Percentiles rank a stretch among this genome's conserved stretches.
Conservation (phyloP, 164 flowering plant species). For the Aristolochia contorta region DNA sequence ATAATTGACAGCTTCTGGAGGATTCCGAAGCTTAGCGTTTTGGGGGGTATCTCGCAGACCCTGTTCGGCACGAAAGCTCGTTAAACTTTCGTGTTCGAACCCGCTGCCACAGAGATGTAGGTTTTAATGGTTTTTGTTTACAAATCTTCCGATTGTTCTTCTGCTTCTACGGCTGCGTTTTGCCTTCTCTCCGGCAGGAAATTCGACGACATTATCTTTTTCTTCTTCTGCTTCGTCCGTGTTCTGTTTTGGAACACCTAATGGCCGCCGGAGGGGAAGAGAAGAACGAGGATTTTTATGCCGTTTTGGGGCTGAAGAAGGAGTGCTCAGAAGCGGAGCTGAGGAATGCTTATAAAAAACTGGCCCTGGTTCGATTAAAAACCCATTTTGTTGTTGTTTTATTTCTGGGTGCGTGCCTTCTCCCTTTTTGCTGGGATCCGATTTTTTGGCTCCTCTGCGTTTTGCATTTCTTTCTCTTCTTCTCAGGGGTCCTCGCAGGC, state of each 20-base stretch:
- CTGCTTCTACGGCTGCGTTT: background rate
- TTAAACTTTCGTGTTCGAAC: background rate
- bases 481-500: too few species aligned
- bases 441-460: too few species aligned
- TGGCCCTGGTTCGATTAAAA: conserved; percentile 64
- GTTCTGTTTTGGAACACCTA: background rate
- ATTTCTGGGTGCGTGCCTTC: background rate
- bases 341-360: conserved; percentile 68
- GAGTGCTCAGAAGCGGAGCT: conserved; percentile 67
- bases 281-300: conserved; percentile 46
- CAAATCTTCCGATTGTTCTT: background rate
- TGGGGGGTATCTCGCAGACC: background rate
- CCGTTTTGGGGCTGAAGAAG: conserved; percentile 67
- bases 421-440: too few species aligned
- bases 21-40: background rate
- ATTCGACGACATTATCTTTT: conserved; percentile 6
- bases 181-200: background rate
- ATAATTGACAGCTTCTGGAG: conserved; percentile 2
- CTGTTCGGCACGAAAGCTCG: background rate
- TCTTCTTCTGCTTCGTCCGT: background rate
- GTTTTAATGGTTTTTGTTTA: background rate
- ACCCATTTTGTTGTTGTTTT: background rate
- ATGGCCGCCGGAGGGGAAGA: conserved; percentile 47
- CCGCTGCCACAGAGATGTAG: conserved; percentile 3
- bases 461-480: too few species aligned